These are phyloP conservation scores for Blastobotrys indianensis DNA, from an alignment of 1,139 yeast species.

Conservation along the genomic window DNA sequence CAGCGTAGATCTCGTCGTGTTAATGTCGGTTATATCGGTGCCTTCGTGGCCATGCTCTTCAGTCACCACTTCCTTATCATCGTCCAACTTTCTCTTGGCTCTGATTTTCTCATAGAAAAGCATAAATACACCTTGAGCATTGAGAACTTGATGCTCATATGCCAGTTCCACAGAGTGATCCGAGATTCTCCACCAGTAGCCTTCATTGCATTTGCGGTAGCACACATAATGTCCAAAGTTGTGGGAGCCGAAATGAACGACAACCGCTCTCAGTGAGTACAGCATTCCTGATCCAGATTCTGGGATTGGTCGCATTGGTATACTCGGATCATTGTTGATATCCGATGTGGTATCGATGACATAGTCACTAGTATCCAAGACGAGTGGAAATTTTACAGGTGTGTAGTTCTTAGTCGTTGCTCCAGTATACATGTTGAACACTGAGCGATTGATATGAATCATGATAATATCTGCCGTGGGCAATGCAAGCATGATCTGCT, in stretches of 20 bases:
- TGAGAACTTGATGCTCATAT: slow-evolving; percentile 69
- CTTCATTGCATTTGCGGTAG: slow-evolving; percentile 63
- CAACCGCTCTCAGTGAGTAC: slow-evolving; percentile 74
- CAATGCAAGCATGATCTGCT: slow-evolving; percentile 70
- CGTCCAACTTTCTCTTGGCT: not conserved
- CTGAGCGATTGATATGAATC: slow-evolving; percentile 85
- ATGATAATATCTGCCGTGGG: slow-evolving; percentile 76
- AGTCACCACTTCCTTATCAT: not conserved
- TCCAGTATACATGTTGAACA: slow-evolving; percentile 81
- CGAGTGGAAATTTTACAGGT: slow-evolving; percentile 66
- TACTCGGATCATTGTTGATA: slow-evolving; percentile 73
- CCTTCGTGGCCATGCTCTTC: slow-evolving; percentile 5
- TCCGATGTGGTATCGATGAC: slow-evolving; percentile 57
- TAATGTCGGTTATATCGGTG: slow-evolving; percentile 7
- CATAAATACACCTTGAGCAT: slow-evolving; percentile 88
- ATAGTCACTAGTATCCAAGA: slow-evolving; percentile 59
- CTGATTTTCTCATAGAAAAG: slow-evolving; percentile 61
- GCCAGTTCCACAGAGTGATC: slow-evolving; percentile 84
- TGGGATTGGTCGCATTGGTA: slow-evolving; percentile 44
- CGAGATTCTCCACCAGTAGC: slow-evolving; percentile 91
- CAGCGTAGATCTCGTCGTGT: too few relatives aligned
- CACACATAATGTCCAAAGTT: slow-evolving; percentile 94
- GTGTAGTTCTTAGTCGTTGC: slow-evolving; percentile 80
- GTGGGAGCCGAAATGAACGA: slow-evolving; percentile 90
- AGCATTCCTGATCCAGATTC: slow-evolving; percentile 22